These are phyloP conservation scores for Entomophthora muscae DNA, from an alignment of 371 early-diverging fungal genomes.

Conservation along the genomic window DNA sequence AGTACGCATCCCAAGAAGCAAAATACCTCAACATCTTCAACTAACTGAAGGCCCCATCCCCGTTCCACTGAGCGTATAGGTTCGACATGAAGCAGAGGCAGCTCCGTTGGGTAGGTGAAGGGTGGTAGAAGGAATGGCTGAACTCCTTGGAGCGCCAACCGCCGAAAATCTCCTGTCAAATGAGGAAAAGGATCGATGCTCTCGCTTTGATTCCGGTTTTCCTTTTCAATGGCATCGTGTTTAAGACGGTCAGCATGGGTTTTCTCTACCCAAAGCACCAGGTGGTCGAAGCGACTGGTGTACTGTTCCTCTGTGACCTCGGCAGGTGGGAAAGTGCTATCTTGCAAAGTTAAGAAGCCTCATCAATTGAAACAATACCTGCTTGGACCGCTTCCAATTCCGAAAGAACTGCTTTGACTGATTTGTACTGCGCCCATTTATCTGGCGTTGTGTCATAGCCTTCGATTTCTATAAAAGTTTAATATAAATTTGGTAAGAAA, in stretches of 20 bases:
- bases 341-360: neutral
- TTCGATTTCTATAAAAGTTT: neutral
- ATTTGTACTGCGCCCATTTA: neutral
- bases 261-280: neutral
- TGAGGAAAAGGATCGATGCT: neutral
- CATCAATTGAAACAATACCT: neutral
- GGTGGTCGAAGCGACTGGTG: neutral
- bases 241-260: neutral
- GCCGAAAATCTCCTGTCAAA: neutral
- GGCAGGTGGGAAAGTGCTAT: neutral
- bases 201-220: neutral
- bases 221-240: neutral
- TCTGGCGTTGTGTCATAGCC: neutral
- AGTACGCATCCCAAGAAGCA: neutral
- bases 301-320: neutral
- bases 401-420: neutral
- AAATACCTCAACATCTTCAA: neutral
- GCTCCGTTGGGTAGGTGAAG: neutral
- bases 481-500: too few relatives aligned
- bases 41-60: neutral
- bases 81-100: neutral
- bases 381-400: neutral
- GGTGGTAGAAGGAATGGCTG: neutral
- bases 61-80: neutral
- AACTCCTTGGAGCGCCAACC: neutral